Evolutionary conservation across 305 asterid species (phyloP), one percentile per base, ranked within the genome.

Genomic region (Fraxinus nigra): DNA sequence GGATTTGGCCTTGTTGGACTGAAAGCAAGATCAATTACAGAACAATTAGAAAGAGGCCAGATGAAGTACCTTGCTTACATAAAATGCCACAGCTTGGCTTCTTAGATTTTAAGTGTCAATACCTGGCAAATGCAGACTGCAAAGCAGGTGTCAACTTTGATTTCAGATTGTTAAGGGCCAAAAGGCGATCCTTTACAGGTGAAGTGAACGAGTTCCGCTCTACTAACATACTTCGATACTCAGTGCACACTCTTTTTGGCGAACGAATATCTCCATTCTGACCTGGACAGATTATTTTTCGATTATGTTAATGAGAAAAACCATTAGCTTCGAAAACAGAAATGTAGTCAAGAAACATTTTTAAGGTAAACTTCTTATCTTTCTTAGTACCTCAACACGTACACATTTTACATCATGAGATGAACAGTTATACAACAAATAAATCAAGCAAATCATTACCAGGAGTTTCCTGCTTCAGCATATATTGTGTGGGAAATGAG

Each of bases 81-180:
- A 75, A 43, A 59, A 8, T 65, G 22, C 38, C 79, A 78, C 35
- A 76, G 33, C 83, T 78, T 83, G 80, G 65, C 43, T 48, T 80
- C 54, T 65, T 28, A 79, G 79, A 78, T 35, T 82, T 78, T 65
- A 40, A 73, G 34, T 56, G 56, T 77, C 75, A 80, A 72, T 90
- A 97, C 99, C 97, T 95, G 75, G 98, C 97, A 80, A 97, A 97
- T 79, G 95, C 98, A 67, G 98, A 93, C 90, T 95, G 99, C 88
- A 95, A 86, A 86, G 95, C 89, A 77, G 97, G 98, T 30, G 93
- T 88, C 76, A 93, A 81, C 89, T 97, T 95, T 72, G 97, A 82
- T 81, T 95, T 94, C 84, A 90, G 89, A 88, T 88, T 94, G 87
- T 90, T 92, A 63, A 93, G 91, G 79, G 88, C 94, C 87, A 92